These are phyloP conservation scores for Phytopythium boreale DNA, from an alignment of 352 stramenopile species.

Conservation along the genomic window DNA sequence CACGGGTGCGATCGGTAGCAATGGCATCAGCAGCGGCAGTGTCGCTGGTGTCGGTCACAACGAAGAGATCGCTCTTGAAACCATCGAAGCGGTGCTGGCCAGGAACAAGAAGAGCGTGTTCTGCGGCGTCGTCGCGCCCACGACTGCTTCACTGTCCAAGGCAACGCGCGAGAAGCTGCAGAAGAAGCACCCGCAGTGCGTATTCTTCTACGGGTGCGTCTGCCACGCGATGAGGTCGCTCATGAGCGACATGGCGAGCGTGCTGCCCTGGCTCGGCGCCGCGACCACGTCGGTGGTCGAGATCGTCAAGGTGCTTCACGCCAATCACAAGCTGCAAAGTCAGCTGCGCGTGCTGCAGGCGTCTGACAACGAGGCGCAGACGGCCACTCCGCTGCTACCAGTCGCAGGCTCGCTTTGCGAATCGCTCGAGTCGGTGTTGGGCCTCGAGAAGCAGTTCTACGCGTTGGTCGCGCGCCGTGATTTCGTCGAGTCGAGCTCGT, in stretches of 20 bases:
- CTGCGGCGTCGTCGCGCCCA: conserved; percentile 49
- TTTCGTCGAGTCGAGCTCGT: conserved; percentile 42
- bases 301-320: conserved; percentile 38
- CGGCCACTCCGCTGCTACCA: conserved; percentile 9
- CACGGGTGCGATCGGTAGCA: not conserved
- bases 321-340: conserved; percentile 42
- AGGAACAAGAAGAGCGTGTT: conserved; percentile 54
- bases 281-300: conserved; percentile 35
- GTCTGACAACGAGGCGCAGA: not conserved
- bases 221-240: conserved; percentile 43
- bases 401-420: conserved; percentile 27
- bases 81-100: conserved; percentile 43
- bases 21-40: not conserved
- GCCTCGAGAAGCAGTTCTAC: conserved; percentile 51
- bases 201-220: conserved; percentile 68
- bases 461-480: conserved; percentile 49
- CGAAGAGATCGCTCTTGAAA: conserved; percentile 34
- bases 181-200: conserved; percentile 52
- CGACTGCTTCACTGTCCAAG: conserved; percentile 33
- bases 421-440: conserved; percentile 45
- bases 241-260: conserved; percentile 44
- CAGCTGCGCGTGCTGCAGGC: conserved; percentile 11
- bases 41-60: conserved; percentile 6
- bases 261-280: conserved; percentile 47
- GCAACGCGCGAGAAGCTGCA: conserved; percentile 47